Base-by-base conservation (phyloP, 495 filamentous ascomycete species). In the Pseudomonodictys pantanalensis region DNA sequence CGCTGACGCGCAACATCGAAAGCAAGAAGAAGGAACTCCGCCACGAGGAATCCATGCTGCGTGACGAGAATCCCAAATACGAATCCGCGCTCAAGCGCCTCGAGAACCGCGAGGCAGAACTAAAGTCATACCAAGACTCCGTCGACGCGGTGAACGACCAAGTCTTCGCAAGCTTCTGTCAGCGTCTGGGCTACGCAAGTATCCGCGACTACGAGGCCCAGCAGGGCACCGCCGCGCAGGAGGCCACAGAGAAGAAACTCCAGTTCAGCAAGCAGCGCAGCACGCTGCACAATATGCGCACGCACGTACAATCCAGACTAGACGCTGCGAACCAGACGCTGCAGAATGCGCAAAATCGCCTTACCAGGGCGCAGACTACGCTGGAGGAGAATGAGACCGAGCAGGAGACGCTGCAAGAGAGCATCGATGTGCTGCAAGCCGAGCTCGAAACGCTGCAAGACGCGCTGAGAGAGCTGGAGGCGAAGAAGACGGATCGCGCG, bases 161-260 rank as follows among this genome's bases (percentile, higher is more conserved):
- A 62, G 81, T 99, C 20, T 97, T 95, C 70, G 79, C 79, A 22
- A 80, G 80, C 20, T 99, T 97, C 77, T 97, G 95, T 76, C 82
- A 84, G 66, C 84, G 89, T 26, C 79, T 96, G 17, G 89, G 90
- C 0, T 97, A 93, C 71, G 80, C 85, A 18, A 86, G 91, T 65
- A 96, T 99, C 62, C 89, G 92, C 20, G 86, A 87, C 32, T 99
- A 97, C 67, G 90, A 97, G 71, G 86, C 85, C 6, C 91, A 95
- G 56, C 93, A 97, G 70, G 93, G 93, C 30, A 89, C 85, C 12
- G 69, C 92, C 46, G 91, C 97, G 66, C 88, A 95, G 71, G 91
- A 97, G 66, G 86, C 85, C 35, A 84, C 86, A 2, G 84, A 91
- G 71, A 93, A 91, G 74, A 89, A 88, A 54, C 83, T 90, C 22